Conservation (phyloP, 2,329 filamentous ascomycete genomes). For the Parascedosporium putredinis region DNA sequence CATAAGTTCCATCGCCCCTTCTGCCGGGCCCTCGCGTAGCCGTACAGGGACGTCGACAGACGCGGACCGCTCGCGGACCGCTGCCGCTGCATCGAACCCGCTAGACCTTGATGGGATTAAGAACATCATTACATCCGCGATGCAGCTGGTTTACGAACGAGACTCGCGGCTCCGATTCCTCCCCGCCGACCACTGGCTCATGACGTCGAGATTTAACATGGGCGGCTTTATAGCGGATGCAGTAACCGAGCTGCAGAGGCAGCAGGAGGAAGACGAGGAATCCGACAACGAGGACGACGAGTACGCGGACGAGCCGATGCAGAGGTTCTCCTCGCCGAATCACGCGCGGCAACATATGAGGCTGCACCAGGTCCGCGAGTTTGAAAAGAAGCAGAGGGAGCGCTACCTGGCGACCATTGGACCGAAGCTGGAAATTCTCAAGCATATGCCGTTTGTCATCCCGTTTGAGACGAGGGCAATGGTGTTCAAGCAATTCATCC, state of each 20-base stretch:
- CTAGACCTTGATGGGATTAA: conserved; percentile 70
- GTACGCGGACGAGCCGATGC: conserved; percentile 2
- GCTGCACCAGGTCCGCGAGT: conserved; percentile 52
- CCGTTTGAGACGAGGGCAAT: conserved; percentile 85
- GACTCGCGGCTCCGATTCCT: conserved; percentile 84
- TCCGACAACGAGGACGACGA: conserved; percentile 10
- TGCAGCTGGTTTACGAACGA: conserved; percentile 84
- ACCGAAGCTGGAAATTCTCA: conserved; percentile 78
- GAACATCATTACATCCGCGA: conserved; percentile 64
- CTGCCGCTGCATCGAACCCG: conserved; percentile 14
- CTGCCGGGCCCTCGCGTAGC: neutral
- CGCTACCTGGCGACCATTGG: conserved; percentile 69
- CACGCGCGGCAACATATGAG: conserved; percentile 52
- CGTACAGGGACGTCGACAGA: neutral
- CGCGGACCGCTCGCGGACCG: conserved; percentile 13
- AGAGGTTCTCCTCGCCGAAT: conserved; percentile 38
- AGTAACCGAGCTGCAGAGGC: conserved; percentile 61
- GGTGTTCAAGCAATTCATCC: conserved; percentile 89
- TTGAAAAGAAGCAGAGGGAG: conserved; percentile 56
- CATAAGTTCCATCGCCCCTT: conserved; percentile 46
- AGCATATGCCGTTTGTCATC: conserved; percentile 95
- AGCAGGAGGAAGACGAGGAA: conserved; percentile 13
- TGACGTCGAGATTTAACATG: conserved; percentile 83
- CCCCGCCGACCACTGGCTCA: conserved; percentile 80
- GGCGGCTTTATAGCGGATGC: conserved; percentile 77